Evolutionary conservation across 2,329 filamentous ascomycete species (phyloP).

Genomic region (Xylariaceae sp.): DNA sequence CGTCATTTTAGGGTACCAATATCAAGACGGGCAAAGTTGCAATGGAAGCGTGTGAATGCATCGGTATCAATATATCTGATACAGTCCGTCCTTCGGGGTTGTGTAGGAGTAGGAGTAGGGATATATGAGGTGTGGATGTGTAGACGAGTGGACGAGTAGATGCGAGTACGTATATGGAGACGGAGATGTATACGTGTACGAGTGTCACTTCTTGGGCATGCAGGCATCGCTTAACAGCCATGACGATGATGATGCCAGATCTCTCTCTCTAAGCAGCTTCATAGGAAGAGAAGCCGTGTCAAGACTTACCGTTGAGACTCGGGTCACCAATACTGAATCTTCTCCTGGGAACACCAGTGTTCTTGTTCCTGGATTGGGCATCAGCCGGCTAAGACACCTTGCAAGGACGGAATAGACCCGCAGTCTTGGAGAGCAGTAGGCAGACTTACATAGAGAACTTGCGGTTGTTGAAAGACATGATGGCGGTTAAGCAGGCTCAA

Average conservation of each 20-base stretch:
- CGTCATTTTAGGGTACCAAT: slow-evolving; percentile 16
- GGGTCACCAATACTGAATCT: slow-evolving; percentile 57
- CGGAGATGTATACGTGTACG: background rate
- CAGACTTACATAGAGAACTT: slow-evolving; percentile 54
- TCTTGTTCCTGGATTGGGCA: slow-evolving; percentile 43
- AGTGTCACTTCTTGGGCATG: background rate
- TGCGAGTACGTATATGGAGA: slow-evolving; percentile 2
- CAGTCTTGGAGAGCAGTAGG: background rate
- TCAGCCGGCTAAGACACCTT: slow-evolving; percentile 4
- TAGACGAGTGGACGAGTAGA: too few species aligned
- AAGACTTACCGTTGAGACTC: slow-evolving; percentile 47
- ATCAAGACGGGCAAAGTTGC: background rate
- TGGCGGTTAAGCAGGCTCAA: slow-evolving; percentile 22
- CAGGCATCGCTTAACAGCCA: slow-evolving; percentile 1
- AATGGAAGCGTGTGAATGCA: too few species aligned
- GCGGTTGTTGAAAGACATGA: slow-evolving; percentile 48
- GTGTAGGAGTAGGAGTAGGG: too few species aligned
- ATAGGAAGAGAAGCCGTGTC: background rate
- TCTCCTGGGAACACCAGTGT: slow-evolving; percentile 57
- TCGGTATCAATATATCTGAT: too few species aligned
- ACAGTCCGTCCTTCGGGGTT: too few species aligned
- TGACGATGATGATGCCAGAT: background rate
- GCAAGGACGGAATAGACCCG: background rate
- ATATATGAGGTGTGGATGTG: too few species aligned
- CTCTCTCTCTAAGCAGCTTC: background rate